Percentiles rank a stretch among this genome's conserved stretches.
These are phyloP conservation scores for Neurospora sp. DNA, from an alignment of 495 filamentous ascomycete species.

Conservation along the genomic window DNA sequence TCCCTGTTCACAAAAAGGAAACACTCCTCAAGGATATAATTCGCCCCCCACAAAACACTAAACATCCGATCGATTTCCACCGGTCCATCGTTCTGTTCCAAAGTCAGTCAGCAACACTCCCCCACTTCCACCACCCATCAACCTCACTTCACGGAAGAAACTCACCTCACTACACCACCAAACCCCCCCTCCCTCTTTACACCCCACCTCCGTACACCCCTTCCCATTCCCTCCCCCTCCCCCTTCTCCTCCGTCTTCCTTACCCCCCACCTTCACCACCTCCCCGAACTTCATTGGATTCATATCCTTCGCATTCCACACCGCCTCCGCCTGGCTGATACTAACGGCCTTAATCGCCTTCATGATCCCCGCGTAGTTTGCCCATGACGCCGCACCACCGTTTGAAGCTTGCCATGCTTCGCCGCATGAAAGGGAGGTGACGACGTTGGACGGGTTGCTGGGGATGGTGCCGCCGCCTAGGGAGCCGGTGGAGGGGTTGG, in stretches of 20 bases:
- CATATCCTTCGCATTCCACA: not conserved
- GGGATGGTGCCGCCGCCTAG: not conserved
- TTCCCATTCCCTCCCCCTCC: not conserved
- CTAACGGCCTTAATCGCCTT: not conserved
- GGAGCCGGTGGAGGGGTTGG: not conserved
- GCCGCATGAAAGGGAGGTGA: not conserved
- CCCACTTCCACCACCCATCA: not conserved
- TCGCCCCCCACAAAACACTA: not conserved
- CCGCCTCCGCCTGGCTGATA: not conserved
- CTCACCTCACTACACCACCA: not conserved
- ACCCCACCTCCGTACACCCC: not conserved
- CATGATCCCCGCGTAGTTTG: not conserved
- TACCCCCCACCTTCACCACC: not conserved
- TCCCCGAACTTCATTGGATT: not conserved
- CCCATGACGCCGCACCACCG: not conserved
- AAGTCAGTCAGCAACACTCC: not conserved
- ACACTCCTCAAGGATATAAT: not conserved
- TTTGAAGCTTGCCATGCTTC: not conserved
- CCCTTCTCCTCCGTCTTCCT: not conserved
- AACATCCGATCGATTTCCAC: not conserved
- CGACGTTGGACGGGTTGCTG: not conserved
- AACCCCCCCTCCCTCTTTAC: not conserved
- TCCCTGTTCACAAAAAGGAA: not conserved
- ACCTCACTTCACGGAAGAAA: not conserved
- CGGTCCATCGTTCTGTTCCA: not conserved